Evolutionary conservation across 2,329 filamentous ascomycete genomes (phyloP).

Genomic region (Waltergamsia citrina): DNA sequence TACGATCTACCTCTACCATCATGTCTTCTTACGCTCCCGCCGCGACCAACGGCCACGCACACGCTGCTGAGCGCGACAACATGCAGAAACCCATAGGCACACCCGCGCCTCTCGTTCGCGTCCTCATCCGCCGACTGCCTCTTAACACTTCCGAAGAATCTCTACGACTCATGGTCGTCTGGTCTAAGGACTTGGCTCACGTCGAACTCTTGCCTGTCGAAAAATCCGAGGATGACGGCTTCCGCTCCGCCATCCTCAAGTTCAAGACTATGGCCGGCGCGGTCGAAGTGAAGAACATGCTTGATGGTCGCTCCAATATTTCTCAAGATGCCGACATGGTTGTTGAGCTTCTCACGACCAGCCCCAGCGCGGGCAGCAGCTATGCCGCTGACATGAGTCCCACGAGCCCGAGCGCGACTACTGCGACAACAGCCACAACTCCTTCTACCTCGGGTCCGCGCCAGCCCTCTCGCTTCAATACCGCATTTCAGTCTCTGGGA

Average conservation of each 20-base stretch:
- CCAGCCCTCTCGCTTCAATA: slow-evolving; percentile 51
- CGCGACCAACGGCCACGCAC: slow-evolving; percentile 17
- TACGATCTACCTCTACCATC: slow-evolving; percentile 20
- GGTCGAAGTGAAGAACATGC: slow-evolving; percentile 44
- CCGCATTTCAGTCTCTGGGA: slow-evolving; percentile 51
- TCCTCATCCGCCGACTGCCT: slow-evolving; percentile 46
- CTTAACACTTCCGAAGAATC: slow-evolving; percentile 42
- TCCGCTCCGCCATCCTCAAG: slow-evolving; percentile 40
- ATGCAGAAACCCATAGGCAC: slow-evolving; percentile 24
- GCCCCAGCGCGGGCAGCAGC: background rate
- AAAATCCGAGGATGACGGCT: slow-evolving; percentile 37
- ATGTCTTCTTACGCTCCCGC: slow-evolving; percentile 22
- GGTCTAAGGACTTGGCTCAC: slow-evolving; percentile 43
- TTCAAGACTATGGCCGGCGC: slow-evolving; percentile 46
- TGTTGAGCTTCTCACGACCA: slow-evolving; percentile 42
- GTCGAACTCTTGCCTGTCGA: slow-evolving; percentile 41
- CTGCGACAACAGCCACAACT: slow-evolving; percentile 16
- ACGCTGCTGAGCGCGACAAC: slow-evolving; percentile 25
- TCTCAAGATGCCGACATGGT: slow-evolving; percentile 41
- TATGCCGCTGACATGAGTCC: slow-evolving; percentile 9
- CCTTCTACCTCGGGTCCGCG: slow-evolving; percentile 34
- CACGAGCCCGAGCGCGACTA: slow-evolving; percentile 10
- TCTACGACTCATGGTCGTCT: slow-evolving; percentile 47
- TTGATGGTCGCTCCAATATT: slow-evolving; percentile 45
- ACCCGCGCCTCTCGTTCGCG: slow-evolving; percentile 25